These are phyloP conservation scores for Leucoagaricus sp. DNA, from an alignment of 1,284 basidiomycete species.

Conservation along the genomic window DNA sequence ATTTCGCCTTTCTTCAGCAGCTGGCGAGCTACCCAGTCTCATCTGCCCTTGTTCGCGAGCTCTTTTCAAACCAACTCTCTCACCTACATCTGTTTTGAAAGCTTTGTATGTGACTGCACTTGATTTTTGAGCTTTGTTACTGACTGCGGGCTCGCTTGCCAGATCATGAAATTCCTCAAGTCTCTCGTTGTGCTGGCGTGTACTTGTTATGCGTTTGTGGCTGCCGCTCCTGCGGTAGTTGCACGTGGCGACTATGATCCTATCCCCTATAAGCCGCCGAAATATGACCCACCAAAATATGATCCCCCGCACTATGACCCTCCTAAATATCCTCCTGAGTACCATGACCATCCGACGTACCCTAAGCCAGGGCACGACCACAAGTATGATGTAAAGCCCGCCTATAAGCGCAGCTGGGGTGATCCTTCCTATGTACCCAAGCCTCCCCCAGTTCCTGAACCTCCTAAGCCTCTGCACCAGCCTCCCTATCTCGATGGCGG, in stretches of 20 bases:
- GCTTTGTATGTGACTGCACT: no score
- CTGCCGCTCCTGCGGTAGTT: constrained; percentile 6
- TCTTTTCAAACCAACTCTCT: no score
- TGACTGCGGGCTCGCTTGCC: not conserved
- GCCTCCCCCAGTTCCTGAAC: not conserved
- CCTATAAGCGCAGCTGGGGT: not conserved
- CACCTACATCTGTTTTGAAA: no score
- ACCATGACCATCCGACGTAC: no score
- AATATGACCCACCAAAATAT: not conserved
- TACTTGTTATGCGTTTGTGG: constrained; percentile 1
- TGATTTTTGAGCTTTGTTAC: no score
- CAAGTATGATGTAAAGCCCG: no score
- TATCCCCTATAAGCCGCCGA: not conserved
- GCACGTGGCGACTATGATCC: not conserved
- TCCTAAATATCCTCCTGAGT: not conserved
- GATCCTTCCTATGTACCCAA: not conserved
- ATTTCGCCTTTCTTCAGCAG: no score
- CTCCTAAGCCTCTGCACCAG: not conserved
- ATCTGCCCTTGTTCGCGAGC: no score
- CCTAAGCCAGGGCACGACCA: no score
- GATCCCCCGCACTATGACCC: not conserved
- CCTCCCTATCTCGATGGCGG: not conserved
- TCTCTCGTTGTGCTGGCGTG: constrained; percentile 10
- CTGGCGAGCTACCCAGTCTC: no score
- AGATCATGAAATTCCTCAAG: constrained; percentile 11